These are phyloP conservation scores for Truncatella angustata DNA, from an alignment of 2,329 filamentous ascomycete species.

Conservation along the genomic window DNA sequence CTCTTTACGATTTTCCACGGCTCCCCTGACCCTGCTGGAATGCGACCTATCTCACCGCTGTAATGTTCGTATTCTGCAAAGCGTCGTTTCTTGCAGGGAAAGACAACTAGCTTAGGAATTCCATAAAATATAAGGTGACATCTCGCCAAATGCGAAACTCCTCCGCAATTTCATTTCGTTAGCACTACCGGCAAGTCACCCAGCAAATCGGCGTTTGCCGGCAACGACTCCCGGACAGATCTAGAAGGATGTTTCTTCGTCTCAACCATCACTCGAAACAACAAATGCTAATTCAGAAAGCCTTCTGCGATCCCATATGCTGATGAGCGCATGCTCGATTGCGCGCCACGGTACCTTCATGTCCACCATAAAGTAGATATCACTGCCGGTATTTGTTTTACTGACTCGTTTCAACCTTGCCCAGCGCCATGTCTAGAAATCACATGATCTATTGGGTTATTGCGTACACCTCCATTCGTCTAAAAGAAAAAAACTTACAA, in stretches of 20 bases:
- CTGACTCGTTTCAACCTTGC: too few species aligned
- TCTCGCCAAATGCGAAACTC: slow-evolving; percentile 9
- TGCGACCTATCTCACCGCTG: slow-evolving; percentile 1
- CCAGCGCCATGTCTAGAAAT: too few species aligned
- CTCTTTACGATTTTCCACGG: too few species aligned
- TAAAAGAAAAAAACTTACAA: too few species aligned
- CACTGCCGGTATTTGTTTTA: too few species aligned
- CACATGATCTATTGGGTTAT: too few species aligned
- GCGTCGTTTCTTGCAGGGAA: slow-evolving; percentile 4
- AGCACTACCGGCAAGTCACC: background rate
- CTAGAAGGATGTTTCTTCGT: slow-evolving; percentile 3
- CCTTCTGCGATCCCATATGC: background rate
- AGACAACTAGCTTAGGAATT: too few species aligned
- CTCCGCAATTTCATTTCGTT: slow-evolving; percentile 9
- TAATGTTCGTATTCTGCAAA: slow-evolving; percentile 3
- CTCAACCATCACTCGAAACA: slow-evolving; percentile 6
- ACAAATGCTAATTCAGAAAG: background rate
- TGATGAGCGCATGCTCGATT: background rate
- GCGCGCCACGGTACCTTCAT: too few species aligned
- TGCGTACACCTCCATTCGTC: too few species aligned
- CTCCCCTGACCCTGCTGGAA: background rate
- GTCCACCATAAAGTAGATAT: too few species aligned
- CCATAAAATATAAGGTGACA: slow-evolving; percentile 7
- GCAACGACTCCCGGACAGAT: slow-evolving; percentile 5
- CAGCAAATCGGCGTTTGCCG: slow-evolving; percentile 2